Evolutionary conservation across 129 eudicot species (phyloP), one percentile per base, ranked within the genome.

Genomic region (Helichrysum umbraculigerum): DNA sequence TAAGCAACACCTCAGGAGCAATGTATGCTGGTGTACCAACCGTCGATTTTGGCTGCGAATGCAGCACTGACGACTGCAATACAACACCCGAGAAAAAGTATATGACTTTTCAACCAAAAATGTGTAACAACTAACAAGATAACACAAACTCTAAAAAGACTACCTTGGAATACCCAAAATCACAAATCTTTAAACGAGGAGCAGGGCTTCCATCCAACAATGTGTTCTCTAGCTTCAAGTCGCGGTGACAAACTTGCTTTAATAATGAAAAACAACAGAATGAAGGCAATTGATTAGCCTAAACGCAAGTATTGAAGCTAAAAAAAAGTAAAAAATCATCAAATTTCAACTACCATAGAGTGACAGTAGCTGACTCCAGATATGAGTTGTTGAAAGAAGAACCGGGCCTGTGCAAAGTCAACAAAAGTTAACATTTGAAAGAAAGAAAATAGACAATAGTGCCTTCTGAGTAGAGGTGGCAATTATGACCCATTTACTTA

Each of bases 1-100:
- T 85, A 29, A 88, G 92, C 62, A 93, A 81, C 44, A 93, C 98
- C 82, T 93, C 98, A n/a, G 98, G 98, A 70, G 97, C 98, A 56
- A 93, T 93, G 76, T 93, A 93, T 12, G 98, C 98, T 66, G 98
- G 98, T 71, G 98, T 93, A 64, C 98, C 98, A 79, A 93, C 98
- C 4, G 97, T 93, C 6, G 98, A 93, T 69, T 93, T 93, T 20
- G 98, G 98, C 76, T 93, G 98, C 61, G 97, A 93, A 85, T 93
- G 98, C 77, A 90, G 87, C 70, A 93, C 85, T 5, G 97, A 86
- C 25, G 98, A 93, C 98, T 93, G 84, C 50, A 82, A 83, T 39
- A 47, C 64, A 64, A 68, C 72, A 75, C 14, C 67, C 52, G n/a
- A 4, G 50, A 63, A 76, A 51, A 52, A n/a, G 15, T 7, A 52